These are phyloP conservation scores for Paramecium sexaurelia DNA, from an alignment of 73 alveolate species.

Conservation along the genomic window DNA sequence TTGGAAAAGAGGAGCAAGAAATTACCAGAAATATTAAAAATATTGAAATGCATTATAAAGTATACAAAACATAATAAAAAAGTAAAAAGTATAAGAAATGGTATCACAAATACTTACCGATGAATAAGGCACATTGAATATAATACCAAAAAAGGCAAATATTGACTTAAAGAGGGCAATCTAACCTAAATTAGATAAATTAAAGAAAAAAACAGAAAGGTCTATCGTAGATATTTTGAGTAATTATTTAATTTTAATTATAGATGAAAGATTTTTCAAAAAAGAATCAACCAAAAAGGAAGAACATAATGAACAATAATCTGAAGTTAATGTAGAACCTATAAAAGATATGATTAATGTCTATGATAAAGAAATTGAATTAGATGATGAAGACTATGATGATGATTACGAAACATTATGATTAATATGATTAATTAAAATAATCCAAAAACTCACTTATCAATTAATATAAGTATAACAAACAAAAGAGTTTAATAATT, in stretches of 20 bases:
- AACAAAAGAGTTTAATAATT: not conserved
- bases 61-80: not conserved
- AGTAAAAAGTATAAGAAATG: slow-evolving; percentile 39
- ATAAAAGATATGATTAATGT: not conserved
- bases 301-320: not conserved
- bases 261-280: slow-evolving; percentile 11
- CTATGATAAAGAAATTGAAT: slow-evolving; percentile 30
- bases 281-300: not conserved
- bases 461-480: not conserved
- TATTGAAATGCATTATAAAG: slow-evolving; percentile 45
- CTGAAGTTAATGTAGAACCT: not conserved
- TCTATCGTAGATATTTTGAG: slow-evolving; percentile 14
- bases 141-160: slow-evolving; percentile 48
- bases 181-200: slow-evolving; percentile 46
- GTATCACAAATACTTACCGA: not conserved
- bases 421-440: slow-evolving; percentile 29
- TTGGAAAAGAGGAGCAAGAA: slow-evolving; percentile 48
- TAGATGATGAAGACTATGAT: slow-evolving; percentile 5
- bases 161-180: slow-evolving; percentile 43
- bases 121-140: slow-evolving; percentile 45
- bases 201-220: slow-evolving; percentile 45
- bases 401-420: slow-evolving; percentile 54
- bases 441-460: not conserved
- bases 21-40: slow-evolving; percentile 33
- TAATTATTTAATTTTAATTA: not conserved